These are phyloP conservation scores for Euphorbia lathyris DNA, from an alignment of 345 rosid genomes.

Conservation along the genomic window DNA sequence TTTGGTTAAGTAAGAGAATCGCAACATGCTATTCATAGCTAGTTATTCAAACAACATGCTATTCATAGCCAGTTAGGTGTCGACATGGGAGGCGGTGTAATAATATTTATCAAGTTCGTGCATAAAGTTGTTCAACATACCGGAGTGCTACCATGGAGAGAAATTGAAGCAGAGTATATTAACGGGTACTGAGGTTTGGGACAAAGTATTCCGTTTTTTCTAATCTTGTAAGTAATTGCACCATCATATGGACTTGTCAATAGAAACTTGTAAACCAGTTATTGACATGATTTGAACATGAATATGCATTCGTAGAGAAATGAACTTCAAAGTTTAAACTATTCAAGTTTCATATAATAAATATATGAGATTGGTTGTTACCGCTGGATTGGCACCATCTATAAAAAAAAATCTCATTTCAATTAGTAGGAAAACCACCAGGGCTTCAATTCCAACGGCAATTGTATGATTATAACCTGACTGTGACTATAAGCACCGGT, in stretches of 20 bases:
- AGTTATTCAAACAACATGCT: no score
- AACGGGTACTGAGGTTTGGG: conserved; percentile 98
- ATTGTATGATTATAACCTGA: no score
- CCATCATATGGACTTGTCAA: conserved; percentile 88
- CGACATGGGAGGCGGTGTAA: no score
- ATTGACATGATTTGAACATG: not conserved
- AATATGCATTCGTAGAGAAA: not conserved
- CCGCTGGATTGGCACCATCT: conserved; percentile 97
- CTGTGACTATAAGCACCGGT: conserved; percentile 99
- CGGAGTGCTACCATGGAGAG: no score
- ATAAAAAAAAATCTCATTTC: conserved; percentile 89
- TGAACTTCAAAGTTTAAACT: not conserved
- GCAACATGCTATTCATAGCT: no score
- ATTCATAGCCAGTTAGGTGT: no score
- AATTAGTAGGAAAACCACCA: conserved; percentile 85
- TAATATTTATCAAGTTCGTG: not conserved
- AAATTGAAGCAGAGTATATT: conserved; percentile 96
- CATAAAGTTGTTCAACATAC: conserved; percentile 34
- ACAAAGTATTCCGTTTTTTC: conserved; percentile 84
- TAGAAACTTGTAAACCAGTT: conserved; percentile 6
- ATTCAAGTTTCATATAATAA: not conserved
- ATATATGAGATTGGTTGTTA: conserved; percentile 25
- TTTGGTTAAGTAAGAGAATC: no score
- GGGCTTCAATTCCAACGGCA: conserved; percentile 90
- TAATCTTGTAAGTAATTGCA: conserved; percentile 78